A percentile compares a stretch with the other conserved stretches of the same genome.
Conservation (phyloP, 768 basidiomycete genomes). For the Tricholoma matsutake region DNA sequence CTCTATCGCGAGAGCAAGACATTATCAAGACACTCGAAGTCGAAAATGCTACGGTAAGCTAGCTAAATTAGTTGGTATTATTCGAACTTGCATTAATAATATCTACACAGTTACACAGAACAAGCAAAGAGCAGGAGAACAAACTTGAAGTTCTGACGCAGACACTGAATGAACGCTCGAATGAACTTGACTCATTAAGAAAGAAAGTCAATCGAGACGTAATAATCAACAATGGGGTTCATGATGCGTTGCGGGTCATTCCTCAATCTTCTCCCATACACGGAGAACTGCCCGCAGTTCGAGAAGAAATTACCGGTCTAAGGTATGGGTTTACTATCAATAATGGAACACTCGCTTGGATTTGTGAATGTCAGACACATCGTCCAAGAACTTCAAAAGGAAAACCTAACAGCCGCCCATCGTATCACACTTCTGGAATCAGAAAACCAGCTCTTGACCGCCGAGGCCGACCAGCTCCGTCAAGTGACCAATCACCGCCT, state of each 20-base stretch:
- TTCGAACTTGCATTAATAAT: not conserved
- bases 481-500: slow-evolving; percentile 42
- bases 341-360: not conserved
- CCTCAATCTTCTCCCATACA: slow-evolving; percentile 15
- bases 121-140: slow-evolving; percentile 24
- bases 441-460: slow-evolving; percentile 67
- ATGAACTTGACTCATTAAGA: slow-evolving; percentile 53
- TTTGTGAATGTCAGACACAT: slow-evolving; percentile 57
- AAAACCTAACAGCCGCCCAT: slow-evolving; percentile 60
- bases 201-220: slow-evolving; percentile 62
- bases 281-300: slow-evolving; percentile 26
- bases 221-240: slow-evolving; percentile 40
- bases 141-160: slow-evolving; percentile 28
- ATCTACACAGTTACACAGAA: slow-evolving; percentile 23
- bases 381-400: slow-evolving; percentile 84
- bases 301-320: slow-evolving; percentile 77
- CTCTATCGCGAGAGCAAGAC: slow-evolving; percentile 12
- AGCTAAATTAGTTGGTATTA: not conserved
- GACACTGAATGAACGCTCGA: slow-evolving; percentile 31
- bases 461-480: slow-evolving; percentile 70
- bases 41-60: slow-evolving; percentile 22
- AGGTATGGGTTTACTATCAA: slow-evolving; percentile 47
- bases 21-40: slow-evolving; percentile 12
- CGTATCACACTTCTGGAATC: slow-evolving; percentile 70
- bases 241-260: slow-evolving; percentile 17